Percentiles rank a stretch among this genome's conserved stretches.
These are phyloP conservation scores for sorghum (Sorghum bicolor) DNA, from an alignment of 176 grass and related monocot genomes.

Conservation along the genomic window DNA sequence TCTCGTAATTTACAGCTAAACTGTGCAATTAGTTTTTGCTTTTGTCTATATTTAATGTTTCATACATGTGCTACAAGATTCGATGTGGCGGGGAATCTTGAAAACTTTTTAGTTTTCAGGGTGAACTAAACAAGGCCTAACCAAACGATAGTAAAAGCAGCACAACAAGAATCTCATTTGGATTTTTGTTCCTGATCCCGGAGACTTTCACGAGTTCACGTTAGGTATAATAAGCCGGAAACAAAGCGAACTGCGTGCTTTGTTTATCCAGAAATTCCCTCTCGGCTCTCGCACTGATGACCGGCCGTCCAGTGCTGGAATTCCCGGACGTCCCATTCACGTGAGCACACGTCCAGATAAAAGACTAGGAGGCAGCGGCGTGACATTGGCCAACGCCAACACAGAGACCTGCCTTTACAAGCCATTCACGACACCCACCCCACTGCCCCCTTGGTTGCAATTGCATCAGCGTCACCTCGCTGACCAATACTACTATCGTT, in stretches of 20 bases:
- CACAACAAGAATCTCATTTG: not conserved
- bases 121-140: no score
- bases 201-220: not conserved
- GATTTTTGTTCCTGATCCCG: not conserved
- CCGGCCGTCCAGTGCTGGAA: not conserved
- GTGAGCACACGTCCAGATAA: not conserved
- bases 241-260: no score
- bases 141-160: not conserved
- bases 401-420: constrained; percentile 19
- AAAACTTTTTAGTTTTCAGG: no score
- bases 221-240: not conserved
- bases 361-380: not conserved
- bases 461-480: constrained; percentile 10
- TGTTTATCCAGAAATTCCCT: no score
- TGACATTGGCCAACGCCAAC: constrained; percentile 9
- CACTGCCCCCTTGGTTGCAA: not conserved
- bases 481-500: no score
- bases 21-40: no score
- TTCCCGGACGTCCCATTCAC: constrained; percentile 4
- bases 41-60: no score
- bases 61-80: no score
- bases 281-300: not conserved
- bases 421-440: not conserved
- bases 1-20: no score
- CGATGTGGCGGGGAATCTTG: no score